Evolutionary conservation across 768 basidiomycete species (phyloP), one percentile per base, ranked within the genome.

Genomic region (Trametes villosa): DNA sequence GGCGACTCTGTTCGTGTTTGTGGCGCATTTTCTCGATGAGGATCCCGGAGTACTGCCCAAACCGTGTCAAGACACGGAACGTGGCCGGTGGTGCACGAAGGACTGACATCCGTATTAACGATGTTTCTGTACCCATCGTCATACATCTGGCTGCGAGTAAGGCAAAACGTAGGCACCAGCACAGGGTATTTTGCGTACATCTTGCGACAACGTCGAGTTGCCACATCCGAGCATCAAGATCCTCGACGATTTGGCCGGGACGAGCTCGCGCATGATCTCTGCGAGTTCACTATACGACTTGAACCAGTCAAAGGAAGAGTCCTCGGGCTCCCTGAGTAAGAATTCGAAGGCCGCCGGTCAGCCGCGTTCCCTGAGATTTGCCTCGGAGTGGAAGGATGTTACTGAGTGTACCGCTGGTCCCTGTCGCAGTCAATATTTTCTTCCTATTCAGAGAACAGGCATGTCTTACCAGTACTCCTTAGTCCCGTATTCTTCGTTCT

Each of bases 221-320:
- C 92, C 92, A 68, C 92, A 94, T 54, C 90, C 91, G 18, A 94
- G 84, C 81, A 94, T 88, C 45, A 94, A 72, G 63, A 94, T 89
- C 26, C 80, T 77, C 2, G 85, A 79, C 4, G 70, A 68, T 70
- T 81, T 88, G 62, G 83, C 74, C 0, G 89, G 90, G 22, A 94
- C 81, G 31, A 88, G 75, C 33, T 81, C 81, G 40, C 80, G 79
- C 20, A 94, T 72, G 20, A 87, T 72, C 48, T 80, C 72, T 8
- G 86, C 81, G n/a, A 94, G 77, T 57, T 94, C 91, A 2, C 73
- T 71, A 67, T 93, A 94, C 9, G 86, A 85, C 71, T 92, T 93
- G 78, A 93, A 93, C 92, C 92, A 94, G 74, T 94, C 92, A 63
- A 90, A 93, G 7, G 82, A 77, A 4, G 75, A 75, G n/a, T 84